phyloP scores from a whole-genome alignment of 345 rosid species.

The Ailanthus altissimus region DNA sequence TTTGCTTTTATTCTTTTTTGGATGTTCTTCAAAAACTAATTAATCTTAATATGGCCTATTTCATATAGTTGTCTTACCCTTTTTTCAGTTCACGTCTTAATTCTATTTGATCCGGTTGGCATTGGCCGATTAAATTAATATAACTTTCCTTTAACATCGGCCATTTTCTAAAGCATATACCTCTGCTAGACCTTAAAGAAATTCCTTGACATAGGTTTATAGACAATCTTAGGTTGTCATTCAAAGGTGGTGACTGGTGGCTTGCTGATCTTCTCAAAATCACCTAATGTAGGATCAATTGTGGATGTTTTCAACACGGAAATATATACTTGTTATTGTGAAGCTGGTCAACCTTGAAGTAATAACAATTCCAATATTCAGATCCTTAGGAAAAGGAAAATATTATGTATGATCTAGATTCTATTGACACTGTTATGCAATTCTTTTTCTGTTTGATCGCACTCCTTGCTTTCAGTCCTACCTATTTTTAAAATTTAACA shows the following conservation, averaged over 20 bases:
- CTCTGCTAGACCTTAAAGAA: neutral
- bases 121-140: neutral
- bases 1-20: neutral
- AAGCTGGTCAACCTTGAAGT: neutral
- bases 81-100: neutral
- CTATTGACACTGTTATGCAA: neutral
- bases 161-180: neutral
- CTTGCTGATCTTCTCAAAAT: slow-evolving; percentile 7
- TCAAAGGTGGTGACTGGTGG: neutral
- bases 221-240: neutral
- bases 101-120: neutral
- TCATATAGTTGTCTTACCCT: neutral
- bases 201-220: neutral
- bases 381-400: neutral
- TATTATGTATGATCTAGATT: neutral
- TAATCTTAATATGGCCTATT: neutral
- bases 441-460: neutral
- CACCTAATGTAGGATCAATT: slow-evolving; percentile 4
- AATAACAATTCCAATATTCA: neutral
- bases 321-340: neutral
- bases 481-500: neutral
- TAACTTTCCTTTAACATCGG: too few species aligned
- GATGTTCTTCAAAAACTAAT: neutral
- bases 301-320: neutral
- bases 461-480: neutral